These are phyloP conservation scores for Herpetomonas tarakana DNA, from an alignment of 208 protist genomes.

Conservation along the genomic window DNA sequence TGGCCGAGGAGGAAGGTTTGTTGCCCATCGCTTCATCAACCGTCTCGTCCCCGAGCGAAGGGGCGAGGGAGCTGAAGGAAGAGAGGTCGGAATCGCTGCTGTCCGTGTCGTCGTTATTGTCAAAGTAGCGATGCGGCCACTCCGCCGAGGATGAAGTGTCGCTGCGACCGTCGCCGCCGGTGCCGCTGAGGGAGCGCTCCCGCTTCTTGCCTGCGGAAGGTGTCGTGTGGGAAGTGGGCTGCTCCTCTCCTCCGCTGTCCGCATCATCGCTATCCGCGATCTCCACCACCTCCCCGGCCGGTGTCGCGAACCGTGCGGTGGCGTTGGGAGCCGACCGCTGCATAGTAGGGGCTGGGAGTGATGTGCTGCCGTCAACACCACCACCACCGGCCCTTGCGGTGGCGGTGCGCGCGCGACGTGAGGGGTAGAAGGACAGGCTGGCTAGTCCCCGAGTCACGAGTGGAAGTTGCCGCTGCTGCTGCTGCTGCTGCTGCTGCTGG, in stretches of 20 bases:
- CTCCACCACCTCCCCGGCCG: constrained; percentile 12
- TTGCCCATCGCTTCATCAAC: no score
- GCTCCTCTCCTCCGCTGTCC: background rate
- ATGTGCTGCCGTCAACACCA: no score
- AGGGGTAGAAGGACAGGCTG: background rate
- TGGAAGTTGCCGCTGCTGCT: no score
- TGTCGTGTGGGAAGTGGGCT: background rate
- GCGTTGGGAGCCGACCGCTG: background rate
- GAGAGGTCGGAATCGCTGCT: background rate
- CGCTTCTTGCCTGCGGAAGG: background rate
- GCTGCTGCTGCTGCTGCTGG: no score
- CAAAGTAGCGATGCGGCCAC: background rate
- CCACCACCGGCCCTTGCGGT: background rate
- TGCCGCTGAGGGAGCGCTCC: background rate
- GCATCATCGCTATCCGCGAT: constrained; percentile 13
- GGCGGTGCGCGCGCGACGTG: background rate
- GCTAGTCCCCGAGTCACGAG: background rate
- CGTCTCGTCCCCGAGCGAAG: no score
- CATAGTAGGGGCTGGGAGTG: background rate
- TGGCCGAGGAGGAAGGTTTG: background rate
- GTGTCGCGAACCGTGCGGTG: background rate
- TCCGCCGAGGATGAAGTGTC: background rate
- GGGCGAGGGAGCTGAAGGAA: background rate
- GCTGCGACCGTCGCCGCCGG: no score
- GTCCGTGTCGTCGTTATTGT: background rate